These are phyloP conservation scores for Hordeum pubiflorum DNA, from an alignment of 202 grass and related monocot genomes.

Conservation along the genomic window DNA sequence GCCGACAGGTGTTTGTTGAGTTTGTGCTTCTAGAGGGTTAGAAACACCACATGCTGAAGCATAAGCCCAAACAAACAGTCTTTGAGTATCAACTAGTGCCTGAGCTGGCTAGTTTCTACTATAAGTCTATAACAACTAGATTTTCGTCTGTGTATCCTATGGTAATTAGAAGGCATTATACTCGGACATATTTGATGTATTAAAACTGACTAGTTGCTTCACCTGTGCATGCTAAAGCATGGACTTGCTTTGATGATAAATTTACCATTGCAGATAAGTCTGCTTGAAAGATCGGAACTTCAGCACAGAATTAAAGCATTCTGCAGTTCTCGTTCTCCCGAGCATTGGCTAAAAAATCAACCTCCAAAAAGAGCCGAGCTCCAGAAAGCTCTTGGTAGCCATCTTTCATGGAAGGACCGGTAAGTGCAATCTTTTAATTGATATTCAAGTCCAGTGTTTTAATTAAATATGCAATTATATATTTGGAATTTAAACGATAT, in stretches of 20 bases:
- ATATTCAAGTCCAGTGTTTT: neutral
- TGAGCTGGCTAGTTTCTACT: neutral
- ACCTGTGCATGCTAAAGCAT: conserved; percentile 1
- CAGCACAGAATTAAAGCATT: conserved; percentile 82
- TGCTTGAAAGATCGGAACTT: conserved; percentile 85
- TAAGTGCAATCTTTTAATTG: conserved; percentile 39
- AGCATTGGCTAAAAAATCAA: conserved; percentile 91
- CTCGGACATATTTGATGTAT: neutral
- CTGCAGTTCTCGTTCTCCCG: conserved; percentile 58
- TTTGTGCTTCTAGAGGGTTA: neutral
- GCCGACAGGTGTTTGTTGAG: neutral
- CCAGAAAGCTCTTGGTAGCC: conserved; percentile 95
- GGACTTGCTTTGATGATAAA: conserved; percentile 1
- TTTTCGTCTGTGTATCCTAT: neutral
- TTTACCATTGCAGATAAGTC: conserved; percentile 70
- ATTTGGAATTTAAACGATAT: neutral
- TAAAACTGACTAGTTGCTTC: neutral
- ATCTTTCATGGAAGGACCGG: conserved; percentile 98
- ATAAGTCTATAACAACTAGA: neutral
- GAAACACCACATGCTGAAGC: neutral
- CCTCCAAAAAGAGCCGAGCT: conserved; percentile 93
- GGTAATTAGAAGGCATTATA: neutral
- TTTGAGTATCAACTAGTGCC: neutral
- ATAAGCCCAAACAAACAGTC: neutral
- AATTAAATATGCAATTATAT: neutral